Conservation (phyloP, 768 basidiomycete species). For the Infundibulicybe gibba region DNA sequence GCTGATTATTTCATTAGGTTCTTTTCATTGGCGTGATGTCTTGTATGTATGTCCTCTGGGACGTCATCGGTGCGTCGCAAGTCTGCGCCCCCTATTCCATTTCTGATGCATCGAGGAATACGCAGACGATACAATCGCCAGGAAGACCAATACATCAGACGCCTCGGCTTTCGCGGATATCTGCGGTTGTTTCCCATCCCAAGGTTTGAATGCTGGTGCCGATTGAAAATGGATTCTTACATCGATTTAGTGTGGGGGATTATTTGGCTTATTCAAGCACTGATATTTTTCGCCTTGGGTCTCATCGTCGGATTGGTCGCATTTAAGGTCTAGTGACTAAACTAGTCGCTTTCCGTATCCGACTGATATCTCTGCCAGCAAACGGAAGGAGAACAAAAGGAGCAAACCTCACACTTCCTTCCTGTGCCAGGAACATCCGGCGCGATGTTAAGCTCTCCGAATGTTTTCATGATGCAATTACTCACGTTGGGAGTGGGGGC, state of each 20-base stretch:
- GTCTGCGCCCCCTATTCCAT: background rate
- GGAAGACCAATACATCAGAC: conserved; percentile 86
- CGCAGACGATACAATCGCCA: conserved; percentile 77
- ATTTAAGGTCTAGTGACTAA: conserved; percentile 65
- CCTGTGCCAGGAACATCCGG: conserved; percentile 54
- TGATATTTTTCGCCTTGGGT: conserved; percentile 71
- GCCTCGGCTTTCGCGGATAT: conserved; percentile 82
- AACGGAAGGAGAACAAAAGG: conserved; percentile 38
- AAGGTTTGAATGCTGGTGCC: conserved; percentile 38
- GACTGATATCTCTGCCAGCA: conserved; percentile 32
- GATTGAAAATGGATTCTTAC: conserved; percentile 6
- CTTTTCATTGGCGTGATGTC: conserved; percentile 87
- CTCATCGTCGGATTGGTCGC: conserved; percentile 74
- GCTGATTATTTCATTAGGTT: conserved; percentile 36
- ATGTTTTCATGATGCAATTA: conserved; percentile 14
- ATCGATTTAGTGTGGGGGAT: conserved; percentile 73
- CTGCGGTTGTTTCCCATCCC: conserved; percentile 83
- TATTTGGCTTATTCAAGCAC: conserved; percentile 77
- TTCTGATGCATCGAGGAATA: background rate
- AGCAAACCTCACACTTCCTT: conserved; percentile 43
- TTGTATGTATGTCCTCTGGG: conserved; percentile 85
- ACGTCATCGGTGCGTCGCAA: conserved; percentile 63
- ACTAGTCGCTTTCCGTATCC: background rate
- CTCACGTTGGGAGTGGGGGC: conserved; percentile 13
- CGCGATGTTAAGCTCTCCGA: conserved; percentile 22